Evolutionary conservation across 495 filamentous ascomycete species (phyloP), one percentile per base, ranked within the genome.

Genomic region (Tuber calosporum): DNA sequence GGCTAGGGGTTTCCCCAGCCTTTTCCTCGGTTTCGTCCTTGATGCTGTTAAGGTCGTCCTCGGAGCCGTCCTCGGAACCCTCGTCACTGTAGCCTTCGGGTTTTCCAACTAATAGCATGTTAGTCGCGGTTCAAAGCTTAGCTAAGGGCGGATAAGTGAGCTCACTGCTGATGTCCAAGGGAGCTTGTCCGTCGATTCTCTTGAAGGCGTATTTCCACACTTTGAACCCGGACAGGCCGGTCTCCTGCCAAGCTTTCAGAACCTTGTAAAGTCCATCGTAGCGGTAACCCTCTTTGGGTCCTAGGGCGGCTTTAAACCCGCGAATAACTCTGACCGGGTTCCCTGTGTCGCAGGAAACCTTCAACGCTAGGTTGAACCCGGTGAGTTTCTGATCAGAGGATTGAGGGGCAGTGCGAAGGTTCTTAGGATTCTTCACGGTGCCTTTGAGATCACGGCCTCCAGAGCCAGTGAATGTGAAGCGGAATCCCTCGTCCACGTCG

Each of bases 191-290:
- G 43, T 81, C 73, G 4, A 81, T 43, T 66, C 79, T 79, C 76
- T 81, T 78, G 37, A 82, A 82, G 34, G 81, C 81, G 69, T 78
- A 82, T 39, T 74, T 80, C 69, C 74, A 82, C 15, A 82, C 81
- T 58, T 76, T 75, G 43, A 70, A 82, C 15, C 81, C 81, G 11
- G 74, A 73, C 26, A 78, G 68, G 7, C 77, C 79, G 41, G 70
- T 76, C n/a, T 82, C 77, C 42, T 77, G 67, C 82, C 81, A 82
- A 13, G 77, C 72, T n/a, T 71, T 79, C 39, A 81, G 41, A 13
- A 82, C 76, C 43, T 72, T 73, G 58, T 82, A 82, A 22, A 82
- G 45, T 30, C 81, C 81, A 36, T 82, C 81, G 38, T 82, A 82
- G 9, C 79, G 71, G 43, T 82, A 82, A 39, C 81, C 81, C 13